These are phyloP conservation scores for Akebia trifoliata DNA, from an alignment of 164 flowering plant species.

Conservation along the genomic window DNA sequence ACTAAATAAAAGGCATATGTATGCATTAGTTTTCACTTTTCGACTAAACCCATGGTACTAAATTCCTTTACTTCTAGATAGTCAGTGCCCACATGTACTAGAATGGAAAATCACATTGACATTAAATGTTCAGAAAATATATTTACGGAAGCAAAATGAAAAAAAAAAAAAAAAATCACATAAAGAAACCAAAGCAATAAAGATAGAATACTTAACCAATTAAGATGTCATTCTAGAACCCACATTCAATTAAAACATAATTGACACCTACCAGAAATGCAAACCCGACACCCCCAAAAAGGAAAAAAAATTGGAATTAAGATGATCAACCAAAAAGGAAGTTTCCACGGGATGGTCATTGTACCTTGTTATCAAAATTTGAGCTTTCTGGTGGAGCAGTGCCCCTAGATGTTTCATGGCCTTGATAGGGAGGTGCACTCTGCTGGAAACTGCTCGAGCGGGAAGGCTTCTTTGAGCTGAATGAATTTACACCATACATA, in stretches of 20 bases:
- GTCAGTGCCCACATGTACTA: too few species aligned
- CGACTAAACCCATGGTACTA: too few species aligned
- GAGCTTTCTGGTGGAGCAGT: constrained; percentile 53
- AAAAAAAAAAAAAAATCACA: not conserved
- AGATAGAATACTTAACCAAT: too few species aligned
- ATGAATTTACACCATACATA: constrained; percentile 28
- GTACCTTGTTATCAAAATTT: constrained; percentile 55
- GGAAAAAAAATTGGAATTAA: not conserved
- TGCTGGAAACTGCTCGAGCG: constrained; percentile 41
- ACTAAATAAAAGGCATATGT: not conserved
- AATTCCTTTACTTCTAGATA: not conserved
- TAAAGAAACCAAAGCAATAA: too few species aligned
- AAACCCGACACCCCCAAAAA: not conserved
- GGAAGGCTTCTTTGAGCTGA: constrained; percentile 37
- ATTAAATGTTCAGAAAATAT: not conserved
- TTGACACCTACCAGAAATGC: too few species aligned
- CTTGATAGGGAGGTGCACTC: constrained; percentile 33
- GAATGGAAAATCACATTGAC: not conserved
- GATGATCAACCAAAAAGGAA: not conserved
- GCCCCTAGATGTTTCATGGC: constrained; percentile 19
- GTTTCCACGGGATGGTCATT: not conserved
- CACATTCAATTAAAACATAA: too few species aligned
- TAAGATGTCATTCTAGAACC: too few species aligned
- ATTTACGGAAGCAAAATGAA: not conserved
- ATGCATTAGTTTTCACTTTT: too few species aligned